These are phyloP conservation scores for Chlorophyllum brunneum DNA, from an alignment of 768 basidiomycete species.

Conservation along the genomic window DNA sequence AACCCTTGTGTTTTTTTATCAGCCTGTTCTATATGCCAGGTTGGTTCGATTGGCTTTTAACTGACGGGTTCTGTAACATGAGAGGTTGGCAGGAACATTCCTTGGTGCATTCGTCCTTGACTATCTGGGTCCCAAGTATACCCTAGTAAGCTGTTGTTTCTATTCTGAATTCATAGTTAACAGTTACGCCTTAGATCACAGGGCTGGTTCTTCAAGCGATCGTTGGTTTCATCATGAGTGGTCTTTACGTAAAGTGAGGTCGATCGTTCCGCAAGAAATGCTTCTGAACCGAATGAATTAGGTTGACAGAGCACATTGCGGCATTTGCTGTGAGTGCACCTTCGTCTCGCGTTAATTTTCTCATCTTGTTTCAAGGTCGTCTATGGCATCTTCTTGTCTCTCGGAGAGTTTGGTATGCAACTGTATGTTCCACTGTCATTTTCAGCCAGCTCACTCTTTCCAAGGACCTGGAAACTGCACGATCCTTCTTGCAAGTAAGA, in stretches of 20 bases:
- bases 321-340: conserved; percentile 60
- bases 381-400: conserved; percentile 87
- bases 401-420: conserved; percentile 79
- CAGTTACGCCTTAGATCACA: conserved; percentile 41
- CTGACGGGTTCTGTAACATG: conserved; percentile 30
- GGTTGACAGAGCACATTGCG: conserved; percentile 61
- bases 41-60: background rate
- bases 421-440: background rate
- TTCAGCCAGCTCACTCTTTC: background rate
- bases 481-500: conserved; percentile 83
- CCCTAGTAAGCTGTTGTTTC: conserved; percentile 47
- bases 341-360: background rate
- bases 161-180: background rate
- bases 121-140: conserved; percentile 68
- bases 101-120: conserved; percentile 76
- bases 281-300: conserved; percentile 17
- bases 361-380: conserved; percentile 45
- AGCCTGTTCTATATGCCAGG: conserved; percentile 41
- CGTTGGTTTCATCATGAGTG: conserved; percentile 89
- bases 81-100: conserved; percentile 53
- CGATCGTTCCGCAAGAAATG: background rate
- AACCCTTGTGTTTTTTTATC: background rate
- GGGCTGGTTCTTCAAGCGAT: conserved; percentile 67
- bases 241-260: conserved; percentile 55
- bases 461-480: conserved; percentile 80